Conservation (phyloP, 2,329 filamentous ascomycete species). For the Colletotrichum echinochloae region DNA sequence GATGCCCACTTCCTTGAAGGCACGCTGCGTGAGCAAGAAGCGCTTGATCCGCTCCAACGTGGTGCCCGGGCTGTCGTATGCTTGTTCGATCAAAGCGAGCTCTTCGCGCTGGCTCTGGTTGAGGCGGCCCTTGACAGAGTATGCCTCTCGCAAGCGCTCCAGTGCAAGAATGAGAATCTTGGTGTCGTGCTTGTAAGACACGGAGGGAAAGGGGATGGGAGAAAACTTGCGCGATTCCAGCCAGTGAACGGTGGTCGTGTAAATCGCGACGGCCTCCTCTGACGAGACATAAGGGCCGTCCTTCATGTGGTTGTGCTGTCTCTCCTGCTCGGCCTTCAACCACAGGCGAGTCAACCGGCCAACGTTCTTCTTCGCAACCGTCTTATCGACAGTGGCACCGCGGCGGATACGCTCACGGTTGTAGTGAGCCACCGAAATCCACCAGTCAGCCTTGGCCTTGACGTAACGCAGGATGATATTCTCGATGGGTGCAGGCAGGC, state of each 20-base stretch:
- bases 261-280: conserved; percentile 98
- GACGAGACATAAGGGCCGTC: conserved; percentile 98
- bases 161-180: conserved; percentile 97
- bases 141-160: conserved; percentile 92
- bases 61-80: conserved; percentile 96
- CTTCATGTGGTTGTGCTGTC: conserved; percentile 99
- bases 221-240: conserved; percentile 98
- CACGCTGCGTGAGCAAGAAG: conserved; percentile 93
- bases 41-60: conserved; percentile 97
- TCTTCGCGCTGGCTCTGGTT: conserved; percentile 99
- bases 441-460: conserved; percentile 99
- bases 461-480: conserved; percentile 99
- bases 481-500: conserved; percentile 94
- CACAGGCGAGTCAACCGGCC: conserved; percentile 93
- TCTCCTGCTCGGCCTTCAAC: conserved; percentile 98
- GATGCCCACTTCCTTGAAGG: conserved; percentile 99
- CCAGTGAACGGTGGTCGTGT: conserved; percentile 99
- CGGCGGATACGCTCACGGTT: conserved; percentile 96
- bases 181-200: conserved; percentile 99
- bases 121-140: conserved; percentile 95
- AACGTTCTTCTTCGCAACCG: conserved; percentile 98
- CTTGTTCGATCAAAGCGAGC: conserved; percentile 95
- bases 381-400: conserved; percentile 98
- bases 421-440: conserved; percentile 99
- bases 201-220: conserved; percentile 97